Percentiles rank a stretch among this genome's conserved stretches.
Conservation (phyloP, 2,329 filamentous ascomycete genomes). For the Talaromyces sp. region DNA sequence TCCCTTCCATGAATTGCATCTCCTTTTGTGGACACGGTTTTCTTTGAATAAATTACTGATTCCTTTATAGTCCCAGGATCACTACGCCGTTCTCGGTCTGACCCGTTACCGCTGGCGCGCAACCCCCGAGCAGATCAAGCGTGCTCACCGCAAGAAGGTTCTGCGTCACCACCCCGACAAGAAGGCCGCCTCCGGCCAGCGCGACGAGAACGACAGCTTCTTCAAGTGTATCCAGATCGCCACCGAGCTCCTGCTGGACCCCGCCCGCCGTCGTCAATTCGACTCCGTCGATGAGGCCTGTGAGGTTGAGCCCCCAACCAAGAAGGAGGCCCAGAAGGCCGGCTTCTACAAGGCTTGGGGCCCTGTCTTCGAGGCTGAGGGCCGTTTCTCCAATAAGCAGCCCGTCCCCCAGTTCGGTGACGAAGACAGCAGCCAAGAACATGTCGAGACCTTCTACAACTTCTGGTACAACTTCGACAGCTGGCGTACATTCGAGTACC, state of each 20-base stretch:
- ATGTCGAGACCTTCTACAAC: slow-evolving; percentile 97
- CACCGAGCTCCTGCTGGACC: slow-evolving; percentile 89
- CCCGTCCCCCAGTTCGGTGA: slow-evolving; percentile 86
- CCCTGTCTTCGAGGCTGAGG: slow-evolving; percentile 87
- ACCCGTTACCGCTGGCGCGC: slow-evolving; percentile 90
- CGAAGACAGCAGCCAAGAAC: slow-evolving; percentile 80
- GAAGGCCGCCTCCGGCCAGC: slow-evolving; percentile 85
- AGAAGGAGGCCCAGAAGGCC: slow-evolving; percentile 83
- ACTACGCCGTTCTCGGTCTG: slow-evolving; percentile 94
- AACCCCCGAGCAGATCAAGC: slow-evolving; percentile 98
- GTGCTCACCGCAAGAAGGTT: slow-evolving; percentile 98
- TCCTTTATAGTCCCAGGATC: slow-evolving; percentile 75
- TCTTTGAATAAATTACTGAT: slow-evolving; percentile 13
- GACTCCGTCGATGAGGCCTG: slow-evolving; percentile 95
- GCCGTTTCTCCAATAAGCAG: slow-evolving; percentile 86
- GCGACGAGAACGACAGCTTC: slow-evolving; percentile 90
- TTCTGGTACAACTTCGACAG: slow-evolving; percentile 99
- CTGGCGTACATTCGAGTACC: slow-evolving; percentile 97
- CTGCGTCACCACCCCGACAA: slow-evolving; percentile 99
- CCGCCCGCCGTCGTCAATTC: slow-evolving; percentile 88
- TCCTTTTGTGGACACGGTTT: neutral
- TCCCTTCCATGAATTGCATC: neutral
- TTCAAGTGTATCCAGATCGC: slow-evolving; percentile 99
- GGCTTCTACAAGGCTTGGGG: slow-evolving; percentile 97
- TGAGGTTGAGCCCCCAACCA: slow-evolving; percentile 86